A percentile compares a stretch with the other conserved stretches of the same genome.
Conservation (phyloP, 192 early-diverging fungal species). For the Rhizophagus sp. region DNA sequence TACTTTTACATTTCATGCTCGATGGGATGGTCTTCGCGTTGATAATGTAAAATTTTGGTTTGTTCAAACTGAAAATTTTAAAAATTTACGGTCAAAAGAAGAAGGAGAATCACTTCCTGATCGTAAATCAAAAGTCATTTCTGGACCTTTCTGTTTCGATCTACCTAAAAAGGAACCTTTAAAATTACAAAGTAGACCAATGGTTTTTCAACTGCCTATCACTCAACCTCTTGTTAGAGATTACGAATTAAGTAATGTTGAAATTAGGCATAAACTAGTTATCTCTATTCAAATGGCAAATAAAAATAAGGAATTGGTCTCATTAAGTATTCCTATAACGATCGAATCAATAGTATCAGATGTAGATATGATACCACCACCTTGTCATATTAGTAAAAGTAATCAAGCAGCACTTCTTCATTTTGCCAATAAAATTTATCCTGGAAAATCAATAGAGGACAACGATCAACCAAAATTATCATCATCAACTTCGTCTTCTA, state of each 20-base stretch:
- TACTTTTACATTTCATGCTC: not conserved
- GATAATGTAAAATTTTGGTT: conserved; percentile 10
- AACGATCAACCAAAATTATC: not conserved
- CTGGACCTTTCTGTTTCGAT: conserved; percentile 15
- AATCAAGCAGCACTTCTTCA: not conserved
- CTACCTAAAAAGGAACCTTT: conserved; percentile 9
- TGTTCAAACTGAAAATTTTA: conserved; percentile 11
- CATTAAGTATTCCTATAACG: not conserved
- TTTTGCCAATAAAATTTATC: not conserved
- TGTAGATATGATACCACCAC: not conserved
- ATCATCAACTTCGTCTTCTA: not conserved
- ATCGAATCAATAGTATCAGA: conserved; percentile 2
- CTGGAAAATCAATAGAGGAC: not conserved
- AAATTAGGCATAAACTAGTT: conserved; percentile 7
- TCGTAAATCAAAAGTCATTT: not conserved
- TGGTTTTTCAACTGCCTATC: not conserved
- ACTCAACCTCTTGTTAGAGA: not conserved
- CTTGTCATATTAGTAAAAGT: not conserved
- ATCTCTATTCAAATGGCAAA: conserved; percentile 7
- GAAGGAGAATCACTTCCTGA: not conserved
- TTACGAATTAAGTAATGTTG: not conserved
- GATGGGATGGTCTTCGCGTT: conserved; percentile 17
- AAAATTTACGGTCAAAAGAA: not conserved
- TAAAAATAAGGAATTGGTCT: not conserved
- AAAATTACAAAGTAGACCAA: conserved; percentile 23